Evolutionary conservation across 345 rosid genomes (phyloP), one percentile per base, ranked within the genome.

Genomic region (Kernera saxatilis): DNA sequence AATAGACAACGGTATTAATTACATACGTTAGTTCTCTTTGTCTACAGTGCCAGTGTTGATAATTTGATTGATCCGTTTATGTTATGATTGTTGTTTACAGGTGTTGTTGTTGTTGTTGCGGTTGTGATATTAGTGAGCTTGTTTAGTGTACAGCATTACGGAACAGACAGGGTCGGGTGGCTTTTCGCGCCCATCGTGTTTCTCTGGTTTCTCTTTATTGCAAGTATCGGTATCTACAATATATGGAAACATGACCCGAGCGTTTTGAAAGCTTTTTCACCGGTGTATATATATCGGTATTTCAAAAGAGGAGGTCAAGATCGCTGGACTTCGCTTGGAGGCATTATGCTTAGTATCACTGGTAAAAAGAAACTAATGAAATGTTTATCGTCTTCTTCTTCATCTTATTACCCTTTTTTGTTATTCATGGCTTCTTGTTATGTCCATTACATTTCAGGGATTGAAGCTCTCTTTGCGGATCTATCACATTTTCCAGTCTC

Each of bases 391-490:
- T 25, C 30, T 45, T 64, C 59, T 46, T 11, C n/a, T 44, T 23
- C 1, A 26, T 70, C n/a, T 17, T 55, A 3, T 14, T 54, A 21
- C 23, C 17, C 3, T n/a, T 44, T 44, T 55, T 21, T 41, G 29
- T 6, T 52, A 36, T 18, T 72, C 72, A 64, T 56, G 14, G 15
- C 14, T 65, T 55, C 21, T 25, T 41, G 14, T 40, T 41, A 17
- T 71, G 41, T 51, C 35, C 8, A 40, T 33, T n/a, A 19, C n/a
- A 5, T 33, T 64, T 33, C 89, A 93, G 98, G 98, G 63, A 93
- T 92, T 4, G 97, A 93, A 75, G 98, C 98, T 14, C 91, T 93
- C 76, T 91, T 89, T 80, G 98, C 98, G 0, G 98, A 93, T 75
- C 82, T 93, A 8, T 79, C 90, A 19, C 93, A 93, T 82, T 93